These are phyloP conservation scores for Lasiosphaeria ovina DNA, from an alignment of 495 filamentous ascomycete species.

Conservation along the genomic window DNA sequence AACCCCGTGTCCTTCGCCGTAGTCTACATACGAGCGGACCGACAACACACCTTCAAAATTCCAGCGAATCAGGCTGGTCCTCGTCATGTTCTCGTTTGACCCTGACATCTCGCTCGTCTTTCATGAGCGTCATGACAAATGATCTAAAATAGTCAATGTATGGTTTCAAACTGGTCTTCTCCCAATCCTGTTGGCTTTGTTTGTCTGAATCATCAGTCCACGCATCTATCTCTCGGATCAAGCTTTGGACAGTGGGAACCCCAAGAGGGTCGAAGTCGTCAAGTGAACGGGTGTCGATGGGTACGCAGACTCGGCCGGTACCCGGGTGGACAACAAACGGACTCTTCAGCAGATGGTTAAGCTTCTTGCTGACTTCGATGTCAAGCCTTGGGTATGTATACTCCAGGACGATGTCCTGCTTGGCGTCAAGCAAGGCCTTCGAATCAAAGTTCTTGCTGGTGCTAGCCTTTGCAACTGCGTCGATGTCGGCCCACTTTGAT, in stretches of 20 bases:
- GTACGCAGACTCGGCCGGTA: constrained; percentile 91
- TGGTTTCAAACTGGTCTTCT: constrained; percentile 92
- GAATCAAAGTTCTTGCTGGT: constrained; percentile 63
- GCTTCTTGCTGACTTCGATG: constrained; percentile 92
- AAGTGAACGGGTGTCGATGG: constrained; percentile 68
- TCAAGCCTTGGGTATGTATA: constrained; percentile 98
- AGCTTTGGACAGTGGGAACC: constrained; percentile 80
- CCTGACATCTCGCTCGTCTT: constrained; percentile 73
- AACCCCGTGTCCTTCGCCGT: not conserved
- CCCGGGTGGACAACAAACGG: constrained; percentile 96
- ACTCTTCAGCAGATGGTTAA: constrained; percentile 94
- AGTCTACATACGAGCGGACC: not conserved
- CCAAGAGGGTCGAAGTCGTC: constrained; percentile 82
- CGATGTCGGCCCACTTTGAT: constrained; percentile 91
- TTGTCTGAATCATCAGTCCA: constrained; percentile 52
- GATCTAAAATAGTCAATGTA: constrained; percentile 86
- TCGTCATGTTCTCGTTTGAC: constrained; percentile 65
- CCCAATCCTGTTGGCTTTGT: constrained; percentile 70
- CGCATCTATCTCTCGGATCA: constrained; percentile 77
- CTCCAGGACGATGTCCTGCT: constrained; percentile 91
- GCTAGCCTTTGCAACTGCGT: constrained; percentile 72
- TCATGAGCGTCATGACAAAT: constrained; percentile 75
- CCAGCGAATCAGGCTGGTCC: constrained; percentile 27
- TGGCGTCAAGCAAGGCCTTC: constrained; percentile 73
- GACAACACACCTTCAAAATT: constrained; percentile 8